Base-by-base conservation (phyloP, 257 asterid species). In the Gentiana straminea region DNA sequence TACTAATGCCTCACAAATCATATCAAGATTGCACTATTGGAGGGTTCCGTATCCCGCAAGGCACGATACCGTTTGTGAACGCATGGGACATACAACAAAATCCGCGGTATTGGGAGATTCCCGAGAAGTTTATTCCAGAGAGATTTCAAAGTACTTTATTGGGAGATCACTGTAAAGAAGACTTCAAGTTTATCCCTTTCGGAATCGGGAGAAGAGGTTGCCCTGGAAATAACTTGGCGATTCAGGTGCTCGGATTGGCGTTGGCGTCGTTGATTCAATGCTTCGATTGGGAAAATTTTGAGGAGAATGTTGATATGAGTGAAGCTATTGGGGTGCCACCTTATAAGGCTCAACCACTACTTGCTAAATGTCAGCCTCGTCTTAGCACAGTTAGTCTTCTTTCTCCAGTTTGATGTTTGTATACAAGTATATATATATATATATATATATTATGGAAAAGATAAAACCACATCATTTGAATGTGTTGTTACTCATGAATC, bases 191-290 rank as follows among this genome's bases (percentile, higher is more conserved):
- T 43, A 45, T 80, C 52, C 76, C 90, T 0, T 88, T 88, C 62
- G 94, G 95, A 3, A 64, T 58, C 3, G 95, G 95, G 1, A 68
- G 94, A 64, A 75, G 96, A 57, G 69, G 84, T 1, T 84, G 96
- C 33, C 96, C 95, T 0, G 94, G 95, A 0, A 89, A 80, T 73
- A 79, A 66, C 62, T 61, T 84, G 72, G 94, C 87, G 1, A 39
- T 64, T 52, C 77, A 65, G 2, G 63, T 80, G 3, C 64, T 84
- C 8, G 88, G 84, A 2, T 58, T 84, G 69, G 77, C 73, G 7
- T 50, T 84, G 53, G 88, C 80, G 8, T 51, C 86, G 39, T 53
- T 88, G 61, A 58, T 82, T 56, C 94, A 88, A 66, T 80, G 90
- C 77, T 82, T 88, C 50, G 84, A 88, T 2, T 88, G 96, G 94